Conservation (phyloP, 2,329 filamentous ascomycete species). For the Cytospora schulzeri region DNA sequence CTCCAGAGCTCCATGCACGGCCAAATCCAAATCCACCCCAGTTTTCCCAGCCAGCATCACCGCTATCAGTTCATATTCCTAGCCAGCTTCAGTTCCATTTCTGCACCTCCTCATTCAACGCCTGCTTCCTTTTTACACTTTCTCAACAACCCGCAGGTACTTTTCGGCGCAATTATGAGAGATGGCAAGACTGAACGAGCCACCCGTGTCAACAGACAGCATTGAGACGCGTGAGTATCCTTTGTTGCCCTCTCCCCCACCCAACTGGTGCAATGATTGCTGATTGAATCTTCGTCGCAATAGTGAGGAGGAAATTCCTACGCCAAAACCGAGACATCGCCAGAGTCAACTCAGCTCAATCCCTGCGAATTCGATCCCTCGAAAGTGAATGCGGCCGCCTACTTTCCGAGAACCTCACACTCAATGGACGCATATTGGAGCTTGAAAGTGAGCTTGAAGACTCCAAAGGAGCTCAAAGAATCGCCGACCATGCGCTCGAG, state of each 20-base stretch:
- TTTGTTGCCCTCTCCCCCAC: constrained; percentile 21
- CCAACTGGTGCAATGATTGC: constrained; percentile 5
- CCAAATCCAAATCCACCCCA: constrained; percentile 8
- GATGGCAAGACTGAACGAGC: constrained; percentile 84
- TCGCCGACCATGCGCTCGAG: constrained; percentile 67
- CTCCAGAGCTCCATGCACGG: background rate
- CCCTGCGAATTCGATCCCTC: constrained; percentile 73
- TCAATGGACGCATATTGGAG: constrained; percentile 70
- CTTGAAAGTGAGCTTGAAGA: constrained; percentile 70
- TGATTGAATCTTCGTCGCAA: constrained; percentile 25
- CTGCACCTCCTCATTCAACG: background rate
- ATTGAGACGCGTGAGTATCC: constrained; percentile 68
- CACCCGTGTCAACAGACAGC: constrained; percentile 66
- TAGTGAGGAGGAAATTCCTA: constrained; percentile 78
- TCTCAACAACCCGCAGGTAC: constrained; percentile 1
- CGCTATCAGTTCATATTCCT: constrained; percentile 21
- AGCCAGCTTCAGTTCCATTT: constrained; percentile 9
- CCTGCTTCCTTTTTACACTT: constrained; percentile 1
- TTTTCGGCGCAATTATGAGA: constrained; percentile 39
- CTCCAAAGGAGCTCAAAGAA: constrained; percentile 58
- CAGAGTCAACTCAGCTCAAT: constrained; percentile 75
- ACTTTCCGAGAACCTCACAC: constrained; percentile 75
- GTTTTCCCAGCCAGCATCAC: constrained; percentile 4
- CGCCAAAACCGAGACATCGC: constrained; percentile 85
- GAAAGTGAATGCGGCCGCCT: constrained; percentile 76